A percentile compares a stretch with the other conserved stretches of the same genome.
These are phyloP conservation scores for Pichia terricola DNA, from an alignment of 1,139 yeast genomes.

Conservation along the genomic window DNA sequence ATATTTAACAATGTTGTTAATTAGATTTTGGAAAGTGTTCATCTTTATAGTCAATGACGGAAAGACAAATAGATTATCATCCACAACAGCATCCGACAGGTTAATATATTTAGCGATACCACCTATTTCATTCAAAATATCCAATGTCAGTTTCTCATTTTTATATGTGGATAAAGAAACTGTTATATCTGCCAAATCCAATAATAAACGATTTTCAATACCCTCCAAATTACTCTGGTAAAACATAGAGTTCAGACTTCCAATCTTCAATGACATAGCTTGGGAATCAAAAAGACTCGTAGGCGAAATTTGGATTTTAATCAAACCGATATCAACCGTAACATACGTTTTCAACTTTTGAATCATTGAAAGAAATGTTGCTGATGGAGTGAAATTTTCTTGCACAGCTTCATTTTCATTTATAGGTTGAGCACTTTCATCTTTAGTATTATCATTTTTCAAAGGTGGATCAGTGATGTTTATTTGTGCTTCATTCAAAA, in stretches of 20 bases:
- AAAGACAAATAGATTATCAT: constrained; percentile 72
- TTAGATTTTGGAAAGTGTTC: constrained; percentile 57
- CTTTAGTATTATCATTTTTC: not conserved
- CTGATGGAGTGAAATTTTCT: constrained; percentile 18
- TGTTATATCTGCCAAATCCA: constrained; percentile 51
- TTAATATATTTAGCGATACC: constrained; percentile 43
- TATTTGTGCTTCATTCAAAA: constrained; percentile 44
- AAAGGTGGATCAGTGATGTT: not conserved
- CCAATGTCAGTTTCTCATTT: constrained; percentile 36
- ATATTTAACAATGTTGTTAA: constrained; percentile 48
- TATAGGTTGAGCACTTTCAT: not conserved
- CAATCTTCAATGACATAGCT: constrained; percentile 56
- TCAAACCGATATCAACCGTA: constrained; percentile 45
- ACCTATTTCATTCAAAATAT: constrained; percentile 28
- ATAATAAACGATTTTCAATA: constrained; percentile 35
- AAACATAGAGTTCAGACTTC: constrained; percentile 51
- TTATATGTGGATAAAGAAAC: constrained; percentile 55
- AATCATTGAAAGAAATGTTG: constrained; percentile 21
- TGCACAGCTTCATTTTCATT: not conserved
- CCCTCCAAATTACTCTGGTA: constrained; percentile 43
- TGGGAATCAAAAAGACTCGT: constrained; percentile 67
- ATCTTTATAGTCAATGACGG: constrained; percentile 70
- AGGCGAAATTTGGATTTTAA: constrained; percentile 64
- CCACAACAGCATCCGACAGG: constrained; percentile 52
- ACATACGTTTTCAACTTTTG: constrained; percentile 46